These are phyloP conservation scores for Alternaria sp. DNA, from an alignment of 2,329 filamentous ascomycete genomes.

Conservation along the genomic window DNA sequence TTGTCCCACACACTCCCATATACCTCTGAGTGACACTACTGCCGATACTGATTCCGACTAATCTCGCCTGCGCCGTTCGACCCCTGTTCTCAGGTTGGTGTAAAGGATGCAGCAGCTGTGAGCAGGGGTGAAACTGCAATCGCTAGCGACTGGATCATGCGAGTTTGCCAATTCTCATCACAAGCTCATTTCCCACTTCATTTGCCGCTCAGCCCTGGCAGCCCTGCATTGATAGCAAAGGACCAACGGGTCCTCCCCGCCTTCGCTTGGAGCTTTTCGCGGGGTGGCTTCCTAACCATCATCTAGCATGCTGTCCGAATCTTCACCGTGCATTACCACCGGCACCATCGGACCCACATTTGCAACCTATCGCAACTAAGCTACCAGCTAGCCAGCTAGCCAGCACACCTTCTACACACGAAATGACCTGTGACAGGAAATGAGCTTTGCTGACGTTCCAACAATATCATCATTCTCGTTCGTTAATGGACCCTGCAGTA, in stretches of 20 bases:
- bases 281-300: not conserved
- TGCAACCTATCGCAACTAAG: not conserved
- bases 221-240: conserved; percentile 3
- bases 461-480: not conserved
- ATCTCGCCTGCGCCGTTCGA: too few relatives aligned
- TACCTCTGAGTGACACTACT: too few relatives aligned
- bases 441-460: not conserved
- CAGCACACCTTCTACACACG: not conserved
- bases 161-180: not conserved
- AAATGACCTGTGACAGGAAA: not conserved
- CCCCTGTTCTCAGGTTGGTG: too few relatives aligned
- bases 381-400: not conserved
- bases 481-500: not conserved
- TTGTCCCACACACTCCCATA: too few relatives aligned
- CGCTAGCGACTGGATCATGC: not conserved
- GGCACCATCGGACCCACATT: conserved; percentile 1
- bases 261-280: conserved; percentile 1
- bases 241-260: conserved; percentile 6
- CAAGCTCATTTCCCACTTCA: conserved; percentile 1
- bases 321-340: conserved; percentile 5
- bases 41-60: too few relatives aligned
- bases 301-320: not conserved
- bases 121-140: too few relatives aligned
- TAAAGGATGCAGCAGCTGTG: too few relatives aligned
- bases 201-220: not conserved